A percentile compares a stretch with the other conserved stretches of the same genome.
Conservation (phyloP, 169 alveolate genomes). For the Plasmodium billcollinsi region DNA sequence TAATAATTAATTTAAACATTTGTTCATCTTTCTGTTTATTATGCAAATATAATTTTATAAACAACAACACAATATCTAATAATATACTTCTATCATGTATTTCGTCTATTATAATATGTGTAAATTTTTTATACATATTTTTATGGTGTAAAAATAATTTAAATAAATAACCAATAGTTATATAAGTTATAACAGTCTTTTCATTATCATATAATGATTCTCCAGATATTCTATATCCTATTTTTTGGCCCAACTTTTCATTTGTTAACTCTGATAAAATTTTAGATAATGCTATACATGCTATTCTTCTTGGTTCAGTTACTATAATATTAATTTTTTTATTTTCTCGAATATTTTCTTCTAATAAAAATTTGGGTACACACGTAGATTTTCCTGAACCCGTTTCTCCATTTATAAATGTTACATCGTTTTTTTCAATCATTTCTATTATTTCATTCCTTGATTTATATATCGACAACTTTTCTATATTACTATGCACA, state of each 20-base stretch:
- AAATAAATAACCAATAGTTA: constrained; percentile 93
- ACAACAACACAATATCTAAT: constrained; percentile 84
- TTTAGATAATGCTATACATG: constrained; percentile 90
- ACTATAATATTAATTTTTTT: constrained; percentile 82
- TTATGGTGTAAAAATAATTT: constrained; percentile 88
- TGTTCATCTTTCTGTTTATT: constrained; percentile 18
- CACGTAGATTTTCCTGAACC: constrained; percentile 92
- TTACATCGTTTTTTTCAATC: constrained; percentile 88
- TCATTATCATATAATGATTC: constrained; percentile 78
- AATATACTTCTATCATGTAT: constrained; percentile 93
- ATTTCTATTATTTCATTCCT: constrained; percentile 24
- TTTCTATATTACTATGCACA: constrained; percentile 40
- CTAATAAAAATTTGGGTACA: constrained; percentile 76
- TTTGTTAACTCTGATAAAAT: constrained; percentile 86
- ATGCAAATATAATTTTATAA: constrained; percentile 40
- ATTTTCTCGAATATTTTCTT: constrained; percentile 12
- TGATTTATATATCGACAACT: constrained; percentile 26
- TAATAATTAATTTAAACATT: constrained; percentile 87
- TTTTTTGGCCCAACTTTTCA: constrained; percentile 85
- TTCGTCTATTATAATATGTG: constrained; percentile 92
- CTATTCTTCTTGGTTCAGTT: constrained; percentile 91
- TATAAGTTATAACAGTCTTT: constrained; percentile 87
- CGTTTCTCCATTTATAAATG: constrained; percentile 94
- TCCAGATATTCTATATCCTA: constrained; percentile 92
- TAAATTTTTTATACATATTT: constrained; percentile 81